Conservation (phyloP, 2,329 filamentous ascomycete species). For the Pseudogymnoascus sp. region DNA sequence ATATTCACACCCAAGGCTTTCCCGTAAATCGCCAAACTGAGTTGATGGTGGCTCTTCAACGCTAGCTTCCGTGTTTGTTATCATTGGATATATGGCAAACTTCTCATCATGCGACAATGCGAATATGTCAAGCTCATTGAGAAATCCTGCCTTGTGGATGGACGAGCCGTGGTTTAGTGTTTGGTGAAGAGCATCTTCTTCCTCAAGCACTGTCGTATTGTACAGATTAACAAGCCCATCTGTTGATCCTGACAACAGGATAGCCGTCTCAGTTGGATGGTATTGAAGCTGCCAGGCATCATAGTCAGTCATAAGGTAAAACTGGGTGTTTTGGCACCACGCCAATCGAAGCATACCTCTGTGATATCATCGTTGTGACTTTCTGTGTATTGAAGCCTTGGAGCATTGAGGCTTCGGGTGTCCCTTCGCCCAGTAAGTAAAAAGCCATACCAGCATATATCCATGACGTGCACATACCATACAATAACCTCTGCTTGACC, state of each 20-base stretch:
- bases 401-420: conserved; percentile 39
- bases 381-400: conserved; percentile 50
- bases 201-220: conserved; percentile 60
- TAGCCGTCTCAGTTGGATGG: conserved; percentile 49
- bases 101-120: conserved; percentile 72
- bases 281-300: conserved; percentile 41
- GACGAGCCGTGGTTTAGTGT: conserved; percentile 71
- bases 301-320: conserved; percentile 17
- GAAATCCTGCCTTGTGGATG: conserved; percentile 66
- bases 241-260: conserved; percentile 68
- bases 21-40: conserved; percentile 62
- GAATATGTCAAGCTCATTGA: conserved; percentile 56
- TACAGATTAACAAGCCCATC: conserved; percentile 73
- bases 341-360: conserved; percentile 32
- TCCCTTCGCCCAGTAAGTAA: conserved; percentile 39
- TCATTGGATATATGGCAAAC: conserved; percentile 62
- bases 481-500: conserved; percentile 52
- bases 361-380: conserved; percentile 62
- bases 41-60: conserved; percentile 38
- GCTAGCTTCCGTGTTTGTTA: conserved; percentile 53
- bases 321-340: conserved; percentile 16
- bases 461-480: conserved; percentile 51
- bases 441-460: conserved; percentile 52
- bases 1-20: conserved; percentile 62
- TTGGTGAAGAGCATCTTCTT: conserved; percentile 70